A percentile compares a stretch with the other conserved stretches of the same genome.
Conservation (phyloP, 1,284 basidiomycete species). For the Jaminaea rosea region DNA sequence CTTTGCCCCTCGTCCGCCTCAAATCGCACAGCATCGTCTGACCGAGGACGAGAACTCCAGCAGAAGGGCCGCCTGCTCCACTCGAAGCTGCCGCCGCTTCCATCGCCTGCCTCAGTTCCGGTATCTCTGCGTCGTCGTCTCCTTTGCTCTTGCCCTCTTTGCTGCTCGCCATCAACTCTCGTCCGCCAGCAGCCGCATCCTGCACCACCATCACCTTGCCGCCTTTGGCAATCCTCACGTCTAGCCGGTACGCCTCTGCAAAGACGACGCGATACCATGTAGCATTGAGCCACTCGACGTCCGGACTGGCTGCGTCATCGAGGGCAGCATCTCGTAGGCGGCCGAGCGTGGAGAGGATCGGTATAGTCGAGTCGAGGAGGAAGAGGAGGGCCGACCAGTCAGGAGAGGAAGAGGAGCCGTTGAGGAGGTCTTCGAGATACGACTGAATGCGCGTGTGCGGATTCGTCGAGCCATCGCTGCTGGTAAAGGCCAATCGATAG, state of each 20-base stretch:
- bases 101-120: too few species aligned
- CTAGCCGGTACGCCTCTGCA: neutral
- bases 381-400: constrained; percentile 58
- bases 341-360: neutral
- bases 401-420: constrained; percentile 64
- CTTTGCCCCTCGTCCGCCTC: too few species aligned
- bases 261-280: constrained; percentile 1
- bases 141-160: too few species aligned
- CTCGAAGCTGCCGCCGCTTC: too few species aligned
- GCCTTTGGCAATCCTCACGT: neutral
- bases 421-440: constrained; percentile 37
- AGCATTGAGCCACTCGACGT: neutral
- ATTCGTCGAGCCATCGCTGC: neutral
- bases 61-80: too few species aligned
- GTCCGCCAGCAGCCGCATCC: too few species aligned
- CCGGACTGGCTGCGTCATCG: neutral
- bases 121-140: too few species aligned
- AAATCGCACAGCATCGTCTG: too few species aligned
- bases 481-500: too few species aligned
- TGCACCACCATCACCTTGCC: too few species aligned
- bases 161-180: too few species aligned
- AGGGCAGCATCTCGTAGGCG: neutral
- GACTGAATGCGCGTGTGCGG: constrained; percentile 5
- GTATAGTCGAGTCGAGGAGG: constrained; percentile 37
- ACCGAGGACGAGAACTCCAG: too few species aligned